Percentiles rank a stretch among this genome's conserved stretches.
Conservation (phyloP, 495 filamentous ascomycete species). For the Hypoxylon lienhwacheense region DNA sequence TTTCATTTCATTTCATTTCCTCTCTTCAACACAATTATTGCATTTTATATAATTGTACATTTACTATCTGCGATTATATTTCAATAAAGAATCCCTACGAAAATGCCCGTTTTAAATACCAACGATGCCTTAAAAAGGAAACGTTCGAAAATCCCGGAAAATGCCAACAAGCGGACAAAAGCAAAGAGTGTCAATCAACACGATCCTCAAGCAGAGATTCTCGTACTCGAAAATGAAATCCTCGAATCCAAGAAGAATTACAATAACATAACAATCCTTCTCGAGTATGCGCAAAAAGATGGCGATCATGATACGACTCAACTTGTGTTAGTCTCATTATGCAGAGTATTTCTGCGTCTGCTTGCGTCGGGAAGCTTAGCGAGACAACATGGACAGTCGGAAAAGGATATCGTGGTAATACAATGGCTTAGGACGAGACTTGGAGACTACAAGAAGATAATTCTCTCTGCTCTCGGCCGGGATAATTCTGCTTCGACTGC, state of each 20-base stretch:
- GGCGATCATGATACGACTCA: conserved; percentile 44
- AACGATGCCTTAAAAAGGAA: conserved; percentile 49
- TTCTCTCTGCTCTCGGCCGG: conserved; percentile 58
- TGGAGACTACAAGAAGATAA: conserved; percentile 63
- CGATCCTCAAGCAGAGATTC: conserved; percentile 60
- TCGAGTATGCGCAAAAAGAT: conserved; percentile 57
- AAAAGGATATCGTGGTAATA: conserved; percentile 73
- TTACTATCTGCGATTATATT: neutral
- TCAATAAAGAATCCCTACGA: neutral
- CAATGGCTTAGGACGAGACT: conserved; percentile 78
- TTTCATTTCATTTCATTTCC: neutral
- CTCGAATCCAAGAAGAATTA: conserved; percentile 83
- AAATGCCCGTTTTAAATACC: conserved; percentile 35
- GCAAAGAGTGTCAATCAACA: conserved; percentile 49
- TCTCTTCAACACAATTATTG: neutral
- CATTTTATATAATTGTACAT: too few species aligned
- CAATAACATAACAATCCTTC: conserved; percentile 82
- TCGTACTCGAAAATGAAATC: conserved; percentile 73
- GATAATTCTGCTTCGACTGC: conserved; percentile 59
- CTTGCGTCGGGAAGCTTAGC: conserved; percentile 73
- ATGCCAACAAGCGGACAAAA: conserved; percentile 46
- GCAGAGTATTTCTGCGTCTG: conserved; percentile 84
- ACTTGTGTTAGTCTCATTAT: conserved; percentile 75
- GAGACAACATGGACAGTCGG: conserved; percentile 61
- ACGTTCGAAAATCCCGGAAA: conserved; percentile 38